phyloP scores from a whole-genome alignment of 2,329 filamentous ascomycete genomes.

The Paracoccidioides lutzii region DNA sequence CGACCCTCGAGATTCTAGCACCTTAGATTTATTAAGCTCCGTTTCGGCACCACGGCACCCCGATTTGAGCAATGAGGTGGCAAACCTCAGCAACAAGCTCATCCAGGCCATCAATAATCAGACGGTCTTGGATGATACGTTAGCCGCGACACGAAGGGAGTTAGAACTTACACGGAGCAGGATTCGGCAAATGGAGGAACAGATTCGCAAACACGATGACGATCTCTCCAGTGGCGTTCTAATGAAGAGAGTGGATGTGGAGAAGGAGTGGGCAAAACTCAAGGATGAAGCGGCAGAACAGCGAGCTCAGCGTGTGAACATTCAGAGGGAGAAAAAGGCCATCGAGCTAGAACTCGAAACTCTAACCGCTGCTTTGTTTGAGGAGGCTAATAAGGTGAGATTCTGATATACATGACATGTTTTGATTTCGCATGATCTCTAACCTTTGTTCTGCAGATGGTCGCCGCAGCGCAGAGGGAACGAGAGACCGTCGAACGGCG shows the following conservation, averaged over 20 bases:
- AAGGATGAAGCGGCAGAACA: conserved; percentile 51
- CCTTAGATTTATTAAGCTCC: conserved; percentile 24
- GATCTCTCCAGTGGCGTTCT: conserved; percentile 61
- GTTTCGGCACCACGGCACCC: conserved; percentile 36
- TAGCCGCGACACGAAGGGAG: conserved; percentile 72
- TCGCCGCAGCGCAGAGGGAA: conserved; percentile 74
- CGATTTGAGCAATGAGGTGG: conserved; percentile 62
- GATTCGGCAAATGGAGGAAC: conserved; percentile 55
- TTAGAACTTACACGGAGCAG: conserved; percentile 58
- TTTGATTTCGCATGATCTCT: conserved; percentile 4
- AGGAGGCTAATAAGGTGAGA: conserved; percentile 77
- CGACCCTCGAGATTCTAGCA: conserved; percentile 29
- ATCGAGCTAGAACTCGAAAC: conserved; percentile 89
- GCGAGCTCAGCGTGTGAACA: conserved; percentile 48
- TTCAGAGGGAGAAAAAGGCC: conserved; percentile 67
- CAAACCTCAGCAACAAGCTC: conserved; percentile 83
- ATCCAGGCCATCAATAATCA: conserved; percentile 97
- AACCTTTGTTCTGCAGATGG: conserved; percentile 49
- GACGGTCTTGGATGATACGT: conserved; percentile 75
- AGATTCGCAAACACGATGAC: conserved; percentile 56
- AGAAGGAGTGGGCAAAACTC: conserved; percentile 54
- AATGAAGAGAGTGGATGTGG: conserved; percentile 60
- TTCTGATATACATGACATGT: neutral
- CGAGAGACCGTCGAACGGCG: conserved; percentile 69
- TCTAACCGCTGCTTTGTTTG: conserved; percentile 83